A percentile compares a stretch with the other conserved stretches of the same genome.
These are phyloP conservation scores for Phytophthora fragariae DNA, from an alignment of 352 stramenopile species.

Conservation along the genomic window DNA sequence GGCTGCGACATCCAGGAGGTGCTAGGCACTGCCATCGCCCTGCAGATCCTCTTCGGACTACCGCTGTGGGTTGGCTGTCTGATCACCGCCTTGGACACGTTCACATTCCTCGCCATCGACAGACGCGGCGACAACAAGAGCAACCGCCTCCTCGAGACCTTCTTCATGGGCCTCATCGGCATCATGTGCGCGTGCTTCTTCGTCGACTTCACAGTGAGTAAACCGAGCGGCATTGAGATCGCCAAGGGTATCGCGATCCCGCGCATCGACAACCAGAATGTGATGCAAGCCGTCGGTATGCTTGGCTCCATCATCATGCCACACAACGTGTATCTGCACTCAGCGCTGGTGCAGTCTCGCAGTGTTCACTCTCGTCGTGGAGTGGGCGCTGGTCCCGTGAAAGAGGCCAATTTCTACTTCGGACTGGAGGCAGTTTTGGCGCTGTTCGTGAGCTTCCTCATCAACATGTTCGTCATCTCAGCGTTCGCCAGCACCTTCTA, in stretches of 20 bases:
- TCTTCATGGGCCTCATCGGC: conserved; percentile 91
- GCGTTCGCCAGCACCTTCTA: conserved; percentile 94
- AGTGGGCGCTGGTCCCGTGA: conserved; percentile 20
- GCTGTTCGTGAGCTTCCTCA: conserved; percentile 91
- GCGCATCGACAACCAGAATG: conserved; percentile 66
- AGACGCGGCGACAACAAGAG: conserved; percentile 59
- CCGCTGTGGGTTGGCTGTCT: conserved; percentile 85
- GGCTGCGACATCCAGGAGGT: conserved; percentile 89
- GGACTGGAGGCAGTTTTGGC: conserved; percentile 86
- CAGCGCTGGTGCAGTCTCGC: conserved; percentile 84
- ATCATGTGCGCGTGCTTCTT: conserved; percentile 93
- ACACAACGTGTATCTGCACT: conserved; percentile 97
- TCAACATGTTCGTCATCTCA: conserved; percentile 92
- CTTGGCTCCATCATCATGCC: conserved; percentile 94
- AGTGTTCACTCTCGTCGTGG: conserved; percentile 23
- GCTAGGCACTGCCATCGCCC: conserved; percentile 77
- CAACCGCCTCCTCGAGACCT: conserved; percentile 74
- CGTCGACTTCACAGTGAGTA: conserved; percentile 84
- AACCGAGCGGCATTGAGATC: conserved; percentile 72
- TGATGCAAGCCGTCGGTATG: conserved; percentile 81
- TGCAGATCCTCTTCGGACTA: conserved; percentile 76
- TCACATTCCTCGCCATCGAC: conserved; percentile 90
- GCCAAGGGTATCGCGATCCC: conserved; percentile 80
- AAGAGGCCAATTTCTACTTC: conserved; percentile 85
- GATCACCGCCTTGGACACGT: conserved; percentile 75